Evolutionary conservation across 306 rosid species (phyloP).

Genomic region (Quercus wislizeni): DNA sequence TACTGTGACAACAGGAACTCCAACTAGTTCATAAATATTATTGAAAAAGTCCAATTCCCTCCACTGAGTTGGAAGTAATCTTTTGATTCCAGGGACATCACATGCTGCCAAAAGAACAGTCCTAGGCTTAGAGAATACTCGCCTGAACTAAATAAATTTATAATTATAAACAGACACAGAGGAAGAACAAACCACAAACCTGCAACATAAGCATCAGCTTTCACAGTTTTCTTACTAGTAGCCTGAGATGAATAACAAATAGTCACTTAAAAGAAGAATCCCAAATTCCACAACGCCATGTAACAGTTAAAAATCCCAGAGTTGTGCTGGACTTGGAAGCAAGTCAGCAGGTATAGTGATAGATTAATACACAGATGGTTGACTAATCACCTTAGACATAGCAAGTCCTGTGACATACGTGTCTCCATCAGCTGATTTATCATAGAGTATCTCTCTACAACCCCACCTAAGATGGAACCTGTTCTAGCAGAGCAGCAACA

Average conservation of each 20-base stretch:
- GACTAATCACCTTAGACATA: conserved; percentile 65
- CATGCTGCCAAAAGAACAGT: conserved; percentile 67
- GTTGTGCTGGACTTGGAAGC: background rate
- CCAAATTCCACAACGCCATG: background rate
- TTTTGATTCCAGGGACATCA: conserved; percentile 96
- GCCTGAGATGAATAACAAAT: conserved; percentile 52
- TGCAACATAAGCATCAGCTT: conserved; percentile 95
- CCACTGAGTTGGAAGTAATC: conserved; percentile 83
- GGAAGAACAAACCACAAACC: conserved; percentile 52
- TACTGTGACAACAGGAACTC: conserved; percentile 99
- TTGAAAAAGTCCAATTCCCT: conserved; percentile 73
- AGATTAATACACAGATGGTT: background rate
- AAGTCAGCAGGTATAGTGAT: background rate
- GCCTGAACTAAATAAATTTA: conserved; percentile 12
- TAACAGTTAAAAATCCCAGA: background rate
- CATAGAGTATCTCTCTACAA: conserved; percentile 82
- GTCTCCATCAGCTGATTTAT: conserved; percentile 67
- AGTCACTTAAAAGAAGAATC: conserved; percentile 4
- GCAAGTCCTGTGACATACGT: conserved; percentile 68
- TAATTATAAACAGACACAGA: background rate
- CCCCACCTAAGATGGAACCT: conserved; percentile 99
- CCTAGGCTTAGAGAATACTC: conserved; percentile 16
- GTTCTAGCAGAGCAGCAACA: conserved; percentile 33
- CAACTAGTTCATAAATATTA: conserved; percentile 78
- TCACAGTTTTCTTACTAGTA: conserved; percentile 72